Evolutionary conservation across 306 rosid genomes (phyloP), one percentile per base, ranked within the genome.

Genomic region (Vigna nakashimae): DNA sequence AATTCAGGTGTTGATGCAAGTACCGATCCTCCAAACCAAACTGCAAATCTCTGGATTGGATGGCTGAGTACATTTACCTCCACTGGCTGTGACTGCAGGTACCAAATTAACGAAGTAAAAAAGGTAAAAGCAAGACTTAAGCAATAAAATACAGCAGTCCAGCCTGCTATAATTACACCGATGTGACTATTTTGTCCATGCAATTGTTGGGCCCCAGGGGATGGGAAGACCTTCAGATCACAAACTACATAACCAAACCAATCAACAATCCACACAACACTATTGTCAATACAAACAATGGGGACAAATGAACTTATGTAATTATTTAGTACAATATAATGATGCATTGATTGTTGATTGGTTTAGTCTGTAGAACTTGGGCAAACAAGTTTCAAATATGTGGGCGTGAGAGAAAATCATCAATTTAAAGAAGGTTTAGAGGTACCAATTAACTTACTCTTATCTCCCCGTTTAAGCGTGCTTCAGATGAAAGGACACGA

Each of bases 11-110:
- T 96, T 76, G 99, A 96, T 74, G 99, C 98, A 76, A 96, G 99
- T 30, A 96, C 98, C 9, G 99, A 96, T 59, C 99, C 99, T 71
- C 99, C 99, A 80, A 96, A 96, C 99, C 99, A 96, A 83, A 96
- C 99, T 68, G 99, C 99, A 85, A 82, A 92, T 87, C 96, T 96
- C 91, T 96, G 99, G 86, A 96, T 91, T 58, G 99, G 97, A 86
- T 96, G 93, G 82, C 99, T 92, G 64, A 92, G 87, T 32, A 96
- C 99, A 84, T 96, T 96, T 82, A 96, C 99, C 81, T 96, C 99
- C 86, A 96, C 99, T 49, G 98, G 99, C 2, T 92, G 94, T 4
- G 99, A 87, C 98, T 96, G 87, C 49, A 76, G 71, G 60, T 3
- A 48, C 67, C 67, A 72, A 38, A 49, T 58, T 5, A 78, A 43